Percentiles rank a stretch among this genome's conserved stretches.
Conservation (phyloP, 2,329 filamentous ascomycete genomes). For the Colletotrichum sojae region DNA sequence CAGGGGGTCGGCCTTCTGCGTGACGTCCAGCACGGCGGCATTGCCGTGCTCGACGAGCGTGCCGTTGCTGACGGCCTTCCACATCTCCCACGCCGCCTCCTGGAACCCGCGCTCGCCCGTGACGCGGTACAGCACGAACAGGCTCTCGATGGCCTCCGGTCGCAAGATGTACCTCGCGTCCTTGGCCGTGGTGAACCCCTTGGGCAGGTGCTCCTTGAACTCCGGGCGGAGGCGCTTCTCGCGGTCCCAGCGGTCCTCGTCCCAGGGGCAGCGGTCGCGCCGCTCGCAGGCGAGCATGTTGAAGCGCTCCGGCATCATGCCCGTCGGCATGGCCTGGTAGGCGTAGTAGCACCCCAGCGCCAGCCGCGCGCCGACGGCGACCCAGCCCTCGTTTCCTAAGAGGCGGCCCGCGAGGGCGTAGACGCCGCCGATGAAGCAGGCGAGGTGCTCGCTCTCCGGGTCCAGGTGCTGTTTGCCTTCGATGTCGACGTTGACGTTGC, state of each 20-base stretch:
- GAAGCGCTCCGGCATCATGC: constrained; percentile 68
- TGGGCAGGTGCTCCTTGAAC: constrained; percentile 49
- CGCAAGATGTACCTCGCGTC: constrained; percentile 67
- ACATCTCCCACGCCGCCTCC: constrained; percentile 69
- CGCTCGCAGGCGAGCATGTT: constrained; percentile 56
- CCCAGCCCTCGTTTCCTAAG: constrained; percentile 55
- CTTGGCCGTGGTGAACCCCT: constrained; percentile 74
- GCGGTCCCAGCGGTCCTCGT: constrained; percentile 44
- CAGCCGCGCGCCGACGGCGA: constrained; percentile 60
- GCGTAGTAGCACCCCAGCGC: constrained; percentile 66
- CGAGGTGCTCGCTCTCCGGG: constrained; percentile 62
- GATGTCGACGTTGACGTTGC: constrained; percentile 46
- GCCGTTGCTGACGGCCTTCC: constrained; percentile 60
- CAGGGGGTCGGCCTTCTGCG: constrained; percentile 60
- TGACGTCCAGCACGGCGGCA: constrained; percentile 65
- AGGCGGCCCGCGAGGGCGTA: constrained; percentile 64
- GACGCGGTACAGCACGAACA: constrained; percentile 68
- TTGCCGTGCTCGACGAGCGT: constrained; percentile 64
- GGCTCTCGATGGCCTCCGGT: constrained; percentile 66
- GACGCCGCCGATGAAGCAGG: constrained; percentile 67
- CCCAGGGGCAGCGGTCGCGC: constrained; percentile 62
- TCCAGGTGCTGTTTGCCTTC: constrained; percentile 33
- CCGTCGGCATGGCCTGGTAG: constrained; percentile 62
- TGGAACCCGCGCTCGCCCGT: constrained; percentile 63
- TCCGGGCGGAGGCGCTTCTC: constrained; percentile 48